Percentiles rank a stretch among this genome's conserved stretches.
These are phyloP conservation scores for Neurospora sp. DNA, from an alignment of 495 filamentous ascomycete species.

Conservation along the genomic window DNA sequence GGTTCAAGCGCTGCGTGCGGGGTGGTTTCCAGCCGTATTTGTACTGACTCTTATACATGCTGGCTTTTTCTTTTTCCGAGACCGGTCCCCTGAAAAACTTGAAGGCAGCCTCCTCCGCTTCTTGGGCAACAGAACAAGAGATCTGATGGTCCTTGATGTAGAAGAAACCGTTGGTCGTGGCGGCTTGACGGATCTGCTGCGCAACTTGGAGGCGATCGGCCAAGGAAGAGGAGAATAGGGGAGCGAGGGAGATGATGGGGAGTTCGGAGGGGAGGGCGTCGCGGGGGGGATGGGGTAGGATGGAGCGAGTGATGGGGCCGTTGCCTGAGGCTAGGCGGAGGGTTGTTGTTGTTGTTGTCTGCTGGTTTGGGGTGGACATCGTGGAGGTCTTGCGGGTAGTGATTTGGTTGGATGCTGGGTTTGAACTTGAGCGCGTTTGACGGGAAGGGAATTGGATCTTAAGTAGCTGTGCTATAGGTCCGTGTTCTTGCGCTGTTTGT, in stretches of 20 bases:
- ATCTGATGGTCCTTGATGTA: slow-evolving; percentile 45
- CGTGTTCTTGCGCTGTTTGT: not conserved
- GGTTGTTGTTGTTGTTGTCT: slow-evolving; percentile 19
- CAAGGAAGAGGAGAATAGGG: slow-evolving; percentile 22
- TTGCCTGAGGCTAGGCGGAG: slow-evolving; percentile 30
- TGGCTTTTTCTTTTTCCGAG: slow-evolving; percentile 31
- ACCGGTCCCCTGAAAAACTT: slow-evolving; percentile 36
- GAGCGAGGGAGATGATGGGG: slow-evolving; percentile 36
- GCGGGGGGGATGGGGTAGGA: slow-evolving; percentile 26
- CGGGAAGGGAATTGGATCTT: not conserved
- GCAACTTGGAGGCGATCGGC: slow-evolving; percentile 29
- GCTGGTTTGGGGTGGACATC: not conserved
- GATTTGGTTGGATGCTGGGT: not conserved
- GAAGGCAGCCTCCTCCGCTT: too few relatives aligned
- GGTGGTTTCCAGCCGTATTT: slow-evolving; percentile 16
- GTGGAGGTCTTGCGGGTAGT: not conserved
- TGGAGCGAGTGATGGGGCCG: slow-evolving; percentile 27
- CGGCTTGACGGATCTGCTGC: slow-evolving; percentile 28
- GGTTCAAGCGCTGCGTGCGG: slow-evolving; percentile 22
- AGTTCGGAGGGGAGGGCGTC: slow-evolving; percentile 38
- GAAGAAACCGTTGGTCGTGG: slow-evolving; percentile 37
- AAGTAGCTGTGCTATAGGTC: not conserved
- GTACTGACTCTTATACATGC: slow-evolving; percentile 18
- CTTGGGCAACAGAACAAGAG: too few relatives aligned
- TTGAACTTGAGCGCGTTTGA: not conserved